Evolutionary conservation across 768 basidiomycete species (phyloP).

Genomic region (Pleurotus ostreatus): DNA sequence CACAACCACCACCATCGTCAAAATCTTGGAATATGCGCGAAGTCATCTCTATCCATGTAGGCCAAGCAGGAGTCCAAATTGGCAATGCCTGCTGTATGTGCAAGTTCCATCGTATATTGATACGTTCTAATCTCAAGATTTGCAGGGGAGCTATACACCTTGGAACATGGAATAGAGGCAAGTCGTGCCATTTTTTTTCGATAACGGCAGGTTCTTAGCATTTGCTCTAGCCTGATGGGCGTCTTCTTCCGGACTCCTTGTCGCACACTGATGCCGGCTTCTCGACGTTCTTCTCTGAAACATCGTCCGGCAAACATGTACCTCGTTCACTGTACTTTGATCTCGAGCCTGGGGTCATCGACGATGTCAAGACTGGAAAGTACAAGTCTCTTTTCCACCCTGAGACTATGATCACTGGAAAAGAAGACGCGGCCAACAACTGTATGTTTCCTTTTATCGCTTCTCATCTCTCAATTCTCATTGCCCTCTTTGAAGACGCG

Average conservation of each 20-base stretch:
- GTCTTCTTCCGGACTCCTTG: conserved; percentile 65
- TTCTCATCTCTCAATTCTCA: background rate
- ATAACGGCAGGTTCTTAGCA: conserved; percentile 11
- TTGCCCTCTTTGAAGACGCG: conserved; percentile 56
- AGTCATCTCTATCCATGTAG: conserved; percentile 98
- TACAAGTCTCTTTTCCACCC: conserved; percentile 97
- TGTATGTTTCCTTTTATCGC: conserved; percentile 50
- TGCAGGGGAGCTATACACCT: conserved; percentile 95
- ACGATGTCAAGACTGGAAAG: conserved; percentile 89
- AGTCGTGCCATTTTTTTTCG: conserved; percentile 24
- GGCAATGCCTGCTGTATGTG: conserved; percentile 98
- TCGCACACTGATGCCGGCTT: conserved; percentile 80
- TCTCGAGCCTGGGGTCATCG: conserved; percentile 92
- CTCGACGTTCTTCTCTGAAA: conserved; percentile 97
- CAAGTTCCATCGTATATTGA: conserved; percentile 17
- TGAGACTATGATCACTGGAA: conserved; percentile 94
- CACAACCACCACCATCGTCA: conserved; percentile 18
- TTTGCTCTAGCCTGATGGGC: conserved; percentile 78
- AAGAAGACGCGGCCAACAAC: conserved; percentile 99
- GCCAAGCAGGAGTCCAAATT: conserved; percentile 97
- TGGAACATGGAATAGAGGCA: conserved; percentile 95
- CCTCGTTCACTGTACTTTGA: conserved; percentile 97
- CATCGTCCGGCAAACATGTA: conserved; percentile 90
- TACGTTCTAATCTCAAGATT: conserved; percentile 14
- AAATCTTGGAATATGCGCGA: conserved; percentile 63